Base-by-base conservation (phyloP, 1,284 basidiomycete genomes). In the Sporisorium graminicola region DNA sequence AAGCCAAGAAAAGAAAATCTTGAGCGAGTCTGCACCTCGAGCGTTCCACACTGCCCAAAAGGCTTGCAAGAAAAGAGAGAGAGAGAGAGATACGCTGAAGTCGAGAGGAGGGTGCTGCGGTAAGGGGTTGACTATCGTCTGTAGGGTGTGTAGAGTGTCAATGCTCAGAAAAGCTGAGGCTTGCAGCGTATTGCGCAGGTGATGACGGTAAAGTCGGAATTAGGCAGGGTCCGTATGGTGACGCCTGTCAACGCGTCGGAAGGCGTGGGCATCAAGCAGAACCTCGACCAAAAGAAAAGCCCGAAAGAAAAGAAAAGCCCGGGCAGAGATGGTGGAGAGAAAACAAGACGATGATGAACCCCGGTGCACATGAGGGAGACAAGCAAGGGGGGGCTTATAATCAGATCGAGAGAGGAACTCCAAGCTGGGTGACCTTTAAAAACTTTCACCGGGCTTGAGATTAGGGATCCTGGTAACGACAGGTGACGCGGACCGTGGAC, bases 401-500 rank as follows among this genome's bases (percentile, higher is more conserved):
- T n/a, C 5, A 31, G 47, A 33, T 4, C n/a, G n/a, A 29, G 18
- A 20, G 18, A 43, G 40, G 40, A 43, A n/a, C 40, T 43, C 24
- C 3, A 27, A 40, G 24, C 24, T 54, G 35, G 24, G 52, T 26
- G 13, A 37, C 33, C 52, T n/a, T 22, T 7, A 27, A 26, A 29
- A 54, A 26, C 20, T 20, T 22, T 40, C 35, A 22, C 18, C 5
- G 13, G 37, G 52, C 52, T 42, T 54, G 52, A 43, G 52, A 43
- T 26, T 18, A 40, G 35, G n/a, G 22, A 40, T 37, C 29, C 29
- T 14, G 49, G 9, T 37, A 26, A 31, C n/a, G 49, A 31, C 27
- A 13, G 49, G n/a, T 5, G 49, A 31, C 29, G 29, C 49, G n/a
- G 29, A 14, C 40, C 40, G n/a, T n/a, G 1, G 18, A 10, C 40